Evolutionary conservation across 1,284 basidiomycete species (phyloP).

Genomic region (Tausonia pullulans): DNA sequence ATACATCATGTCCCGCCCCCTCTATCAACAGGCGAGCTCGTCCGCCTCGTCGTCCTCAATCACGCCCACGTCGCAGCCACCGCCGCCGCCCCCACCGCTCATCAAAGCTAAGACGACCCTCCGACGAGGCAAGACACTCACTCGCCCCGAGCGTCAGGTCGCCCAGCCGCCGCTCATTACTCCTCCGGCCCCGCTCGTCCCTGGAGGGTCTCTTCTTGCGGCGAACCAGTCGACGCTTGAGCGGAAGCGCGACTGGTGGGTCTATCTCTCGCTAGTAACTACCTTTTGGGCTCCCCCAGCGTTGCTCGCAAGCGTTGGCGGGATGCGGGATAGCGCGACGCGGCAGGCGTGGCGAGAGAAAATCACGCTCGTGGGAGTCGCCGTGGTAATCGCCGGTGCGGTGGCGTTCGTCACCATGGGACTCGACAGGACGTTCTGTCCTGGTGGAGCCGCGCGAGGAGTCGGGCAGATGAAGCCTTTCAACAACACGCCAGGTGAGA

Average conservation of each 20-base stretch:
- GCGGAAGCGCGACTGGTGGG: slow-evolving; percentile 58
- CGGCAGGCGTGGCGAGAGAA: slow-evolving; percentile 98
- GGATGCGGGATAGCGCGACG: slow-evolving; percentile 59
- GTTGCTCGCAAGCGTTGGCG: slow-evolving; percentile 57
- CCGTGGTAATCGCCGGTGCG: slow-evolving; percentile 59
- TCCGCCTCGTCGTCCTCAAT: not conserved
- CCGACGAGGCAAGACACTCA: slow-evolving; percentile 79
- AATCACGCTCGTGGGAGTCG: slow-evolving; percentile 81
- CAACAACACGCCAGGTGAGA: slow-evolving; percentile 19
- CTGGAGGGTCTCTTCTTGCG: slow-evolving; percentile 28
- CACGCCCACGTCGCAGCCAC: not conserved
- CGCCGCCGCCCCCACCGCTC: not conserved
- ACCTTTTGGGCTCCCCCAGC: slow-evolving; percentile 87
- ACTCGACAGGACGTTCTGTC: slow-evolving; percentile 84
- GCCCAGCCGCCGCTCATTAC: slow-evolving; percentile 90
- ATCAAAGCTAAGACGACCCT: not conserved
- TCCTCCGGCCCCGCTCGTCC: slow-evolving; percentile 41
- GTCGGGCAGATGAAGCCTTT: slow-evolving; percentile 24
- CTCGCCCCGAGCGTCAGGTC: slow-evolving; percentile 85
- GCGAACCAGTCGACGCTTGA: slow-evolving; percentile 26
- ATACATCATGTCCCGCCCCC: not conserved
- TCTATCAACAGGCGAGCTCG: not conserved
- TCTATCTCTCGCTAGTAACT: slow-evolving; percentile 60
- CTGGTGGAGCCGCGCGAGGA: slow-evolving; percentile 35
- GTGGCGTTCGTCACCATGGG: slow-evolving; percentile 94